Base-by-base conservation (phyloP, 768 basidiomycete species). In the Tricholoma furcatifolium region DNA sequence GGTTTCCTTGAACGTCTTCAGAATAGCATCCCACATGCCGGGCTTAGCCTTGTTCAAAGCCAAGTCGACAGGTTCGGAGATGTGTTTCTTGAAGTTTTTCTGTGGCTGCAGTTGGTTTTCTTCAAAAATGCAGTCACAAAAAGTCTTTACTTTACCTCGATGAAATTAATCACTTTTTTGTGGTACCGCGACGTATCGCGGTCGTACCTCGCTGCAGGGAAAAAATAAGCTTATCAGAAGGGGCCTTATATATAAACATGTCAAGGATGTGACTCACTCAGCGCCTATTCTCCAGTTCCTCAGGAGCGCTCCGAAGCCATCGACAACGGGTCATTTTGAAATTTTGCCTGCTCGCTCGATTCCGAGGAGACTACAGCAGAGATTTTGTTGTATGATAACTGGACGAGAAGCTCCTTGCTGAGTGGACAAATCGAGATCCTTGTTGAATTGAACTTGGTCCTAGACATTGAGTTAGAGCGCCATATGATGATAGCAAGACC, bases 381-480 rank as follows among this genome's bases (percentile, higher is more conserved):
- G 50, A 99, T 97, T 69, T 99, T 97, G 63, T 98, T 97, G 58
- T 97, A 99, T 56, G 97, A 87, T 81, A 98, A 99, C 67, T 99
- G 97, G 0, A 97, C 97, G 21, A 99, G 75, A 3, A 99, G 81
- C 61, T 99, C 97, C 64, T 90, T 98, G 97, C 64, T 99, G 97
- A 0, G 97, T 98, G 0, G 97, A 97, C 27, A 99, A 71, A 70
- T 98, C 96, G 44, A 98, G 83, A 67, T 98, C 96, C 68, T 97
- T 97, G 76, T 98, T 98, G 2, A 78, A 87, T 64, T 97, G 88
- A 10, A 98, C 95, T 90, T 97, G 94, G 82, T 97, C 91, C 93
- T 97, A 62, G 23, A 57, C 4, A 12, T 38, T 10, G 15, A 14
- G 9, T 43, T 27, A 6, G 14, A 8, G 43, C 24, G 20, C 21